Evolutionary conservation across 2,329 filamentous ascomycete genomes (phyloP).

Genomic region (Dactylonectria macrodidyma): DNA sequence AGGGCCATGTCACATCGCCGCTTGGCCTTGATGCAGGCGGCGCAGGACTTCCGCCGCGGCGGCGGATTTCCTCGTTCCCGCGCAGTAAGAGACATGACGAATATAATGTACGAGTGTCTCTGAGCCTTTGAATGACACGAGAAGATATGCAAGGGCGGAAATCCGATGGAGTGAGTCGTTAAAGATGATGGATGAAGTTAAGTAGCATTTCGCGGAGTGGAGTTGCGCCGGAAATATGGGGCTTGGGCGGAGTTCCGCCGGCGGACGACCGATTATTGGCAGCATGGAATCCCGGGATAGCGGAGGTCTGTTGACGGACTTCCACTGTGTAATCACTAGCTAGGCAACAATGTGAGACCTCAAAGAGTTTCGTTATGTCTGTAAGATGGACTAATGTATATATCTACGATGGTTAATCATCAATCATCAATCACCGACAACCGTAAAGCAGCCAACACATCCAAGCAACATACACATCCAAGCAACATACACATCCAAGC

Average conservation of each 20-base stretch:
- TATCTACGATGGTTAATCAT: background rate
- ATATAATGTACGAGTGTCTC: background rate
- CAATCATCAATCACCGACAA: background rate
- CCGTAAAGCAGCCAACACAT: background rate
- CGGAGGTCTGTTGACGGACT: slow-evolving; percentile 29
- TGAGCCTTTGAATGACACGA: background rate
- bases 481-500: background rate
- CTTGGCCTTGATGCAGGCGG: slow-evolving; percentile 70
- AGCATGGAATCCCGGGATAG: slow-evolving; percentile 2
- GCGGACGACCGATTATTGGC: slow-evolving; percentile 19
- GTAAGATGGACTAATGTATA: background rate
- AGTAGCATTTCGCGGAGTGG: slow-evolving; percentile 10
- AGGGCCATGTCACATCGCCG: slow-evolving; percentile 68
- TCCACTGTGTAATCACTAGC: background rate
- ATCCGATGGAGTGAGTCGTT: background rate
- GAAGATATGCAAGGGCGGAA: slow-evolving; percentile 9
- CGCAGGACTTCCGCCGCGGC: slow-evolving; percentile 69
- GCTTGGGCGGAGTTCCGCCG: slow-evolving; percentile 48
- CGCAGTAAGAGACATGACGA: slow-evolving; percentile 49
- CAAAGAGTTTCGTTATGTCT: background rate
- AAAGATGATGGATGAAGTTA: slow-evolving; percentile 12
- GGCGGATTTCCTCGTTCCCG: slow-evolving; percentile 61
- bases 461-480: background rate
- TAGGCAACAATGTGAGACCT: background rate
- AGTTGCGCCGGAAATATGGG: slow-evolving; percentile 40